A percentile compares a stretch with the other conserved stretches of the same genome.
phyloP scores from a whole-genome alignment of 305 asterid genomes.

The Ilex paraguariensis region DNA sequence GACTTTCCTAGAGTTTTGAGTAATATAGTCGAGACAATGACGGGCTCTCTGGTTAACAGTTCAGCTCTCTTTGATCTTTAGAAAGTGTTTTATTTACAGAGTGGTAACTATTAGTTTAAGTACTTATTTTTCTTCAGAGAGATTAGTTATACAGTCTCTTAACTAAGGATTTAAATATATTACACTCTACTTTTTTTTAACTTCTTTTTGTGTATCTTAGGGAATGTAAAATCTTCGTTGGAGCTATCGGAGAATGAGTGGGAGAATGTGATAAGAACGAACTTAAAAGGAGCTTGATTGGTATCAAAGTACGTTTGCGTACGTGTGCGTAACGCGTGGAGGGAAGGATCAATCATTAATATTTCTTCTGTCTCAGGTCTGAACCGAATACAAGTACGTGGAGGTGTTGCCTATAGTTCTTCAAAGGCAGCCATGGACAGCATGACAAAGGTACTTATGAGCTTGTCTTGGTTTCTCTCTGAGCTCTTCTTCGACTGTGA shows the following conservation, averaged over 20 bases:
- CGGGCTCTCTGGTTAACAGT: too few relatives aligned
- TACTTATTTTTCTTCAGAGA: too few relatives aligned
- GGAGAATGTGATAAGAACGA: slow-evolving; percentile 8
- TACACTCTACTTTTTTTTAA: too few relatives aligned
- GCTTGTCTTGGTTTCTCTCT: too few relatives aligned
- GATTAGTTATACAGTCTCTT: too few relatives aligned
- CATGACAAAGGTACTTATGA: slow-evolving; percentile 10
- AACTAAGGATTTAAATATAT: too few relatives aligned
- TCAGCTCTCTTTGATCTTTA: too few relatives aligned
- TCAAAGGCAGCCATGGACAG: slow-evolving; percentile 13
- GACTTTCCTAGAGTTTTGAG: too few relatives aligned
- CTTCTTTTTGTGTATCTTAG: neutral
- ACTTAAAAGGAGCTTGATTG: slow-evolving; percentile 18
- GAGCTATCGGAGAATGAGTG: slow-evolving; percentile 14
- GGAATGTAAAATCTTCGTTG: neutral
- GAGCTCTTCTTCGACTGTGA: too few relatives aligned
- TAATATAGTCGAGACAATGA: too few relatives aligned
- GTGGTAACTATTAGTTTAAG: too few relatives aligned
- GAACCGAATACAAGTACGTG: slow-evolving; percentile 7
- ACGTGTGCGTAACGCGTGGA: slow-evolving; percentile 6
- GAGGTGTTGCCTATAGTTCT: slow-evolving; percentile 13
- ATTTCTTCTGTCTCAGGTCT: slow-evolving; percentile 11
- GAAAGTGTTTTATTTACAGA: too few relatives aligned
- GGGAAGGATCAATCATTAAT: slow-evolving; percentile 11
- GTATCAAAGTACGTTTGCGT: slow-evolving; percentile 11